Base-by-base conservation (phyloP, 164 flowering plant species). In the Berberis vulgaris region DNA sequence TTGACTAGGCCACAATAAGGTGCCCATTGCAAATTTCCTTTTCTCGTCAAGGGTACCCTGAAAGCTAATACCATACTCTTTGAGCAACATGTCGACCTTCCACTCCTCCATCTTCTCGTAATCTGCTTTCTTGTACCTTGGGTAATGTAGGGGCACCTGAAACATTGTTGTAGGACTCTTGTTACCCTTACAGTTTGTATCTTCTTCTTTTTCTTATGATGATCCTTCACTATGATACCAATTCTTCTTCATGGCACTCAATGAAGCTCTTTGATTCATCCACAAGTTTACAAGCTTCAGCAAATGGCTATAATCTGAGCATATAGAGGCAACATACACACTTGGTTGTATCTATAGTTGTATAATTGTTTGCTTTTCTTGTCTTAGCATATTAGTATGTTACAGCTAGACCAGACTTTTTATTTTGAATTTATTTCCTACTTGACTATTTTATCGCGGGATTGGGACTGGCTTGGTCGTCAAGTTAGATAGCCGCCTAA, bases 1-100 rank as follows among this genome's bases (percentile, higher is more conserved):
- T 45, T 77, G 81, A 67, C 74, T 71, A 59, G 82, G 82, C 84
- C 82, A 81, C 43, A 77, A 11, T 71, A 81, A 81, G 6, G 84
- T 64, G 2, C 84, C 84, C 46, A 75, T 77, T 2, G 84, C 82
- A 67, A 38, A 81, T 9, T 64, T 74, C 70, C 81, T 75, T 69
- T 79, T 77, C 65, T 79, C 75, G 1, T 73, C 76, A 8, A 79
- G 71, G 52, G 60, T 64, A 11, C 82, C 84, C 12, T 76, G 47
- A 40, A 64, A 72, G 60, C 45, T 52, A 0, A 81, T 57, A 2
- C 81, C 83, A 58, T 79, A 82, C 47, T 79, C 64, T 4, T n/a
- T 41, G 9, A 82, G 74, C 1, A 82, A 57, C 62, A 47, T 43
- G n/a, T 74, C 76, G 6, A 78, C 50, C 69, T 52, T 71, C 72